Evolutionary conservation across 352 stramenopile species (phyloP), one percentile per base, ranked within the genome.

Genomic region (Phytophthora pseudosyringae): DNA sequence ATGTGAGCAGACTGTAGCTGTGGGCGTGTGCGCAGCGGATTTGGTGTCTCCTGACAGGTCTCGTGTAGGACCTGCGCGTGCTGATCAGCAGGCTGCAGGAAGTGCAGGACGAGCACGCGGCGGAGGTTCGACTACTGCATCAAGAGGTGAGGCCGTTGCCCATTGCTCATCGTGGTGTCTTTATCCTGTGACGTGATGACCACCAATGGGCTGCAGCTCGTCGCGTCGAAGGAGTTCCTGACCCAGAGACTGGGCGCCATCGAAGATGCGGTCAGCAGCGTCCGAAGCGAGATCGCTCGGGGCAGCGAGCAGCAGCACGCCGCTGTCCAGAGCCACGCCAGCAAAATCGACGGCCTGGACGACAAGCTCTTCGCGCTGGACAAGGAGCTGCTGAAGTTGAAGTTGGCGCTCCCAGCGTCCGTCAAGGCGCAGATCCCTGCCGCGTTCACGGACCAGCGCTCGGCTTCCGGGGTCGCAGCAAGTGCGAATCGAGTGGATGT

Each of bases 351-450:
- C 1, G 76, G 79, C 2, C 50, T 92, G 18, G 79, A 90, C 40
- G 80, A 89, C 31, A 86, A 83, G 32, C 39, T 90, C 1, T 89
- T 92, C 52, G 35, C 39, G 1, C 39, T 90, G 29, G 81, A 92
- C 54, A 92, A 90, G 56, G 81, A 89, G 40, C 35, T 90, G 15
- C 81, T 92, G 28, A 86, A 81, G 56, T 18, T 89, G 35, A 89
- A 89, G 49, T 69, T 92, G 33, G 67, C 65, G 18, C 49, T 90
- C 0, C 83, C 83, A 36, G 73, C 76, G n/a, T 71, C 67, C 0
- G 46, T 81, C 28, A 75, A 73, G 13, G 71, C 76, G 1, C 72
- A 86, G 40, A 49, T 84, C 13, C 48, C 68, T 18, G 43, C 55
- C 16, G 40, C 38, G 11, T 72, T 72, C 46, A 59, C 50, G 11